Evolutionary conservation across 768 basidiomycete genomes (phyloP).

Genomic region (Leccinum pellstonianum): DNA sequence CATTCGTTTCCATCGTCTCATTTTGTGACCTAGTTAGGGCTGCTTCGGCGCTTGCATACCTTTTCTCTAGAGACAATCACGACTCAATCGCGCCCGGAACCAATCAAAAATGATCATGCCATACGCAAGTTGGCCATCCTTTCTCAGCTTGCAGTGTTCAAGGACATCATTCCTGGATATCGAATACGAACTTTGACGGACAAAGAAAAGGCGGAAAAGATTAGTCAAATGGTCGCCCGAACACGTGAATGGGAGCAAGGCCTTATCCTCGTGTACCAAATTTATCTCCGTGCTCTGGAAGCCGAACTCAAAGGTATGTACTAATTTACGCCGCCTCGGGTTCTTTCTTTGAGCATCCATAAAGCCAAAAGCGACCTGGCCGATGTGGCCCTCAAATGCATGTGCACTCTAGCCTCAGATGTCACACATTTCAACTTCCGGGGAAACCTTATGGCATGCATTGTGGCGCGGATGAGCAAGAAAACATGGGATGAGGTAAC

Average conservation of each 20-base stretch:
- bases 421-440: conserved; percentile 97
- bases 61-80: conserved; percentile 81
- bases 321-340: conserved; percentile 19
- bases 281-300: conserved; percentile 83
- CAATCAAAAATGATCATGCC: conserved; percentile 72
- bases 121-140: conserved; percentile 88
- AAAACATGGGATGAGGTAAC: conserved; percentile 88
- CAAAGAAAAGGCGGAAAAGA: conserved; percentile 88
- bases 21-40: conserved; percentile 60
- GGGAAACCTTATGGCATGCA: conserved; percentile 83
- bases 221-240: conserved; percentile 86
- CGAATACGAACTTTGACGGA: conserved; percentile 91
- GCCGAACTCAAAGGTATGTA: conserved; percentile 72
- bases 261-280: conserved; percentile 83
- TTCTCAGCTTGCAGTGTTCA: conserved; percentile 91
- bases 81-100: conserved; percentile 63
- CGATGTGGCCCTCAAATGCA: conserved; percentile 72
- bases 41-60: conserved; percentile 83
- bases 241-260: conserved; percentile 97
- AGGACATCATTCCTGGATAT: conserved; percentile 94
- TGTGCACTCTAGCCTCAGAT: conserved; percentile 82
- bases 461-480: conserved; percentile 80
- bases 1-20: conserved; percentile 12
- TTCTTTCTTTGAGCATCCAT: conserved; percentile 20
- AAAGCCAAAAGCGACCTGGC: conserved; percentile 65